Evolutionary conservation across 352 stramenopile species (phyloP), one percentile per base, ranked within the genome.

Genomic region (Blastocystis hominis): DNA sequence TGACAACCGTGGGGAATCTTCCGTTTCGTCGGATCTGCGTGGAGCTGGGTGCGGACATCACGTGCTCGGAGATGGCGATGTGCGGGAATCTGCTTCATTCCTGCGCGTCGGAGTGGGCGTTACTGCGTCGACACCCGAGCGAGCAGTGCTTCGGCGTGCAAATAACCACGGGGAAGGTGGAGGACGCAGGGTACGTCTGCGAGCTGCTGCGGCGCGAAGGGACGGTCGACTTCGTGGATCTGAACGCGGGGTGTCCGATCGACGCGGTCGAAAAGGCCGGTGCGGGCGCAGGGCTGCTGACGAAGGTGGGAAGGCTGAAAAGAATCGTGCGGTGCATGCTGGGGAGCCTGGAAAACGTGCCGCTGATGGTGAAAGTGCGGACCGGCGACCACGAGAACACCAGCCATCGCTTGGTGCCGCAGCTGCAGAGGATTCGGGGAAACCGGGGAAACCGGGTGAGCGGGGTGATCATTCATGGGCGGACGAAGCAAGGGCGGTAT

Each of bases 1-100:
- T 99, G 13, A 99, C 97, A 36, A 99, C 97, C 0, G 95, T 99
- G 0, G 97, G 97, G n/a, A 99, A 99, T 89, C 89, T 99, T 44
- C 97, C 97, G 4, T 99, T 98, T 44, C 53, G 70, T 80, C 87
- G 64, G 92, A 96, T 3, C 92, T 99, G 62, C 92, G 98, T 90
- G 91, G 91, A 97, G 63, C 96, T 94, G 47, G 96, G 96, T 59
- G 97, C 97, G 36, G 97, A 99, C 89, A 98, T 99, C 89, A 99
- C 97, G 40, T 98, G 95, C 88, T 96, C 95, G 63, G 97, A 99
- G 90, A 99, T 99, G 96, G 93, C 93, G 7, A 93, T 99, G 88
- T 91, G 92, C 30, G 94, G 94, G 13, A 96, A 98, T 88, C 80
- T 99, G 47, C 91, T 98, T 24, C 92, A 97, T 69, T 96, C 95